Base-by-base conservation (phyloP, 2,329 filamentous ascomycete genomes). In the Diaporthe sp. region DNA sequence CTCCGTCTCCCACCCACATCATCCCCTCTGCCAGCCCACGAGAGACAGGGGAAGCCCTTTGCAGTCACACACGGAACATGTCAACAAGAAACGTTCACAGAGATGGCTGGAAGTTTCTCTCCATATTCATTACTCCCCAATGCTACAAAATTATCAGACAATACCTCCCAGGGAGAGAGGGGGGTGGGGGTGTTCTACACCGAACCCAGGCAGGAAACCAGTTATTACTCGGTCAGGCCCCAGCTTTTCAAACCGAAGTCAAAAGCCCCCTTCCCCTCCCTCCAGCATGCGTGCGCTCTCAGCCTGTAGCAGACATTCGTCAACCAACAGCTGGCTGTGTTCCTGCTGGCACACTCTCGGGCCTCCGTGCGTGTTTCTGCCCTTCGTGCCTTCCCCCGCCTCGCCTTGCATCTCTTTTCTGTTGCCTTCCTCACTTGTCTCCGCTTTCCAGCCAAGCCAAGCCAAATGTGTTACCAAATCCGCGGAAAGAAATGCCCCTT, bases 91-190 rank as follows among this genome's bases (percentile, higher is more conserved):
- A 9, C 2, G 28, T 25, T 25, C 28, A 39, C 44, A 53, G 17
- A 31, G 31, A 22, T 31, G 34, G 31, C 34, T 22, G 22, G 34
- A 20, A 42, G 25, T 60, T 1, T 68, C 49, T 70, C 34, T 15
- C n/a, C n/a, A 53, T 42, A 28, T 53, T 70, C 65, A 70, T 70
- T 70, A 70, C 65, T 70, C 65, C 34, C 49, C 49, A 42, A 31
- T 39, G 65, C 34, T 70, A 70, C 65, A 70, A 22, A 70, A 70
- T 55, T 70, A 70, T 13, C 28, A 55, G 34, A 70, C 65, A 70
- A 42, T 70, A 22, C 42, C 61, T 65, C 60, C 60, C 39, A 10
- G 60, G 4, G 60, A 20, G n/a, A 22, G 39, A 47, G 20, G 34
- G 65, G 15, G 34, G n/a, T 4, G 49, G 4, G 7, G 65, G 51